phyloP scores from a whole-genome alignment of 306 rosid genomes.

The Hippophae rhamnoides region DNA sequence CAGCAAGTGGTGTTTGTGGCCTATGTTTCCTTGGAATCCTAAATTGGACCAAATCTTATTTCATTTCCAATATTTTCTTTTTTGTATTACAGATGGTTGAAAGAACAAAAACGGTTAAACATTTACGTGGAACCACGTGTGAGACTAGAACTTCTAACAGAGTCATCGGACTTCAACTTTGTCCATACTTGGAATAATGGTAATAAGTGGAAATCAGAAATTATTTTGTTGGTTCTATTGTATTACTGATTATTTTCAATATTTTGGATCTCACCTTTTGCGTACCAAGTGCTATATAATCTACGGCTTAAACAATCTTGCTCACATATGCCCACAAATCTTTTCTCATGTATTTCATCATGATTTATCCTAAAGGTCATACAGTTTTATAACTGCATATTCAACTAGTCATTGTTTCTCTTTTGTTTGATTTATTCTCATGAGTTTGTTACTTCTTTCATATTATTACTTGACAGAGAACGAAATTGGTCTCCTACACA shows the following conservation, averaged over 20 bases:
- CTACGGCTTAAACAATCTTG: too few species aligned
- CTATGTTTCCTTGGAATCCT: slow-evolving; percentile 3
- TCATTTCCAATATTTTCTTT: slow-evolving; percentile 8
- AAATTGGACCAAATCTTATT: slow-evolving; percentile 9
- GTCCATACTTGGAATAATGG: slow-evolving; percentile 82
- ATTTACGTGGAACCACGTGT: slow-evolving; percentile 86
- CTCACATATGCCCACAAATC: too few species aligned
- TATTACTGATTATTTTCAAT: too few species aligned
- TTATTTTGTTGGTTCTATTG: too few species aligned
- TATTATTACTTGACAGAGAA: slow-evolving; percentile 37
- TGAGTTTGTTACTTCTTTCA: slow-evolving; percentile 14
- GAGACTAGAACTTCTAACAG: slow-evolving; percentile 57
- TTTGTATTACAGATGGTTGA: slow-evolving; percentile 64
- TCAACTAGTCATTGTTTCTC: not conserved
- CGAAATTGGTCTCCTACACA: slow-evolving; percentile 58
- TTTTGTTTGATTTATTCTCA: not conserved
- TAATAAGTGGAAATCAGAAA: slow-evolving; percentile 31
- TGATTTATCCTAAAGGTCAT: too few species aligned
- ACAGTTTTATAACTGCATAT: not conserved
- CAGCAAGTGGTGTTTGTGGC: not conserved
- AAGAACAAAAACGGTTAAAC: slow-evolving; percentile 53
- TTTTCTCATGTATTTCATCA: too few species aligned
- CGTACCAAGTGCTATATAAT: too few species aligned
- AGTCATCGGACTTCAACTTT: slow-evolving; percentile 66
- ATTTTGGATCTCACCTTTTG: too few species aligned